Base-by-base conservation (phyloP, 129 eudicot genomes). In the Kitagawia praeruptora region DNA sequence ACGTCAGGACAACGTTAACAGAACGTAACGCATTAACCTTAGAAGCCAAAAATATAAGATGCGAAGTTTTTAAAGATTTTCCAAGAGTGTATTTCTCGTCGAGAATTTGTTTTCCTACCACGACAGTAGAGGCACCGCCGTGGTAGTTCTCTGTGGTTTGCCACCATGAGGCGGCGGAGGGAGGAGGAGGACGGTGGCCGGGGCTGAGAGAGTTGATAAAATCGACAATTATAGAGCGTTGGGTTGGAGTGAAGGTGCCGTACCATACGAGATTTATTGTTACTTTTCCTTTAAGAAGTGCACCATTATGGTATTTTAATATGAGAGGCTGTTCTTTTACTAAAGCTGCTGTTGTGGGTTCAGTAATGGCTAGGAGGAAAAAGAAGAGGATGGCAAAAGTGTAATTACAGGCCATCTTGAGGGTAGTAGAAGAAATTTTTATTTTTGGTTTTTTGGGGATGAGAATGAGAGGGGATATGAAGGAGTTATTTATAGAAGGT, bases 151-250 rank as follows among this genome's bases (percentile, higher is more conserved):
- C 61, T 74, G 93, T 90, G 75, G 98, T 87, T 25, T 78, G 78
- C 98, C 96, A 93, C 98, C 98, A 93, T 3, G 93, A 84, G 1
- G 92, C 88, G 25, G 77, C 96, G 21, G 97, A 90, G 18, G 96
- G 97, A 1, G 61, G 64, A 8, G 81, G 56, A 8, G 80, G 0
- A n/a, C 4, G 38, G 38, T 21, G 69, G 69, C 47, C 77, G 74
- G 82, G 78, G 85, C 61, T 84, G 28, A 93, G 85, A 8, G 96
- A 93, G 1, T 80, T 88, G 54, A 93, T 38, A 66, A 87, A 93
- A 71, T 93, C 98, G 6, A 77, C 47, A 71, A 93, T 86, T 2
- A 76, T 28, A 5, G 88, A 46, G 38, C 91, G 89, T 45, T 93
- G 96, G 27, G 66, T 28, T 0, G 88, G 87, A 5, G 86, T 72